Evolutionary conservation across 768 basidiomycete genomes (phyloP).

Genomic region (Xerocomellus dryophilus): DNA sequence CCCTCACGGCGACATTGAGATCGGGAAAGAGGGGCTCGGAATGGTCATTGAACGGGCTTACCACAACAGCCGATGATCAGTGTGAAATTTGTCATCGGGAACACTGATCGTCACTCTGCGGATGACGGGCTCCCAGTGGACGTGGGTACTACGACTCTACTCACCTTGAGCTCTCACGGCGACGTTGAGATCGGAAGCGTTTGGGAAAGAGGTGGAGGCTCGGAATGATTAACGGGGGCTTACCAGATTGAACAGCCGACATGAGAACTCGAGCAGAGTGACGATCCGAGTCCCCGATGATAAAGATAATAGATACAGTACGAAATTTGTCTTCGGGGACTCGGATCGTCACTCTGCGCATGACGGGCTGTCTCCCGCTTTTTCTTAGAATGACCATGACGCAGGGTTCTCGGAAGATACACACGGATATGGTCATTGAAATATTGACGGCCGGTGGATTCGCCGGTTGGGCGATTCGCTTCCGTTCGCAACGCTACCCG

Average conservation of each 20-base stretch:
- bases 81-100: too few species aligned
- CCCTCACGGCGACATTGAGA: not conserved
- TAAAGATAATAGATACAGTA: not conserved
- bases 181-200: not conserved
- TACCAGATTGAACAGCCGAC: not conserved
- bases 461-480: conserved; percentile 12
- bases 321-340: too few species aligned
- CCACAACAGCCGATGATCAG: not conserved
- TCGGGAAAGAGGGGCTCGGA: not conserved
- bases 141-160: not conserved
- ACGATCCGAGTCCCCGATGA: not conserved
- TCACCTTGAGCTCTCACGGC: not conserved
- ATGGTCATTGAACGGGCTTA: not conserved
- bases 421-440: conserved; percentile 1
- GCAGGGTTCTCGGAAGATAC: not conserved
- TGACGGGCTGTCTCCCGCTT: not conserved
- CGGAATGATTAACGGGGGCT: not conserved
- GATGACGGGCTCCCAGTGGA: too few species aligned
- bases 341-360: not conserved
- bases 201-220: not conserved
- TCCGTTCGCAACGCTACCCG: conserved; percentile 5
- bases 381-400: conserved; percentile 1
- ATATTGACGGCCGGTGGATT: conserved; percentile 11
- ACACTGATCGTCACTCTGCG: too few species aligned
- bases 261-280: not conserved